Evolutionary conservation across 208 protist species (phyloP), one percentile per base, ranked within the genome.

Genomic region (Leishmania mexicana): DNA sequence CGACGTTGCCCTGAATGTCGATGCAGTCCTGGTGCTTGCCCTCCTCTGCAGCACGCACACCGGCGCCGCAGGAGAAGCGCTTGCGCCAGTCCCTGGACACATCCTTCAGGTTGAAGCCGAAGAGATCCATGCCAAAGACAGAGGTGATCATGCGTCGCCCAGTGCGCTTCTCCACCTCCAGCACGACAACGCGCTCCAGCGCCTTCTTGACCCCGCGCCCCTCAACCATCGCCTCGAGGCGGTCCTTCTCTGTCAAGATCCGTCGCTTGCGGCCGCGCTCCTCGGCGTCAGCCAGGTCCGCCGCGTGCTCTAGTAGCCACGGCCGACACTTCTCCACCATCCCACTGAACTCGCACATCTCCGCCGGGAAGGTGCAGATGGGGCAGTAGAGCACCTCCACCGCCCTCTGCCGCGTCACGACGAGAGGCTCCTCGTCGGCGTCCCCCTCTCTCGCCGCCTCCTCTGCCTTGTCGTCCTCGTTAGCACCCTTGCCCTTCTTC

Each of bases 331-430:
- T 94, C 42, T 98, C 94, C 83, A 96, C 91, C 88, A 96, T 95
- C 17, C 96, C 96, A 78, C 90, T 91, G 87, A 94, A 98, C 89
- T 98, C 96, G 79, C 96, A 98, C 88, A 95, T 94, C 83, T 98
- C 96, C 0, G 94, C 93, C 0, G 96, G 96, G 58, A 98, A 97
- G 53, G 90, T 97, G 86, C 96, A 98, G 40, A 94, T 90, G 28
- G 96, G 95, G 84, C 96, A 98, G 89, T 98, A 98, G 31, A 95
- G 85, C 60, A 98, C 94, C 73, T 94, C 77, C 38, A 98, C 88
- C 15, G 95, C 88, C 24, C 79, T 78, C 70, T 89, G 75, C 2
- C 87, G 85, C 49, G 87, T 89, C 53, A 90, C 81, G 8, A 78
- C 53, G 21, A 88, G 60, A 28, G 82, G 83, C 24, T 90, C 88